Base-by-base conservation (phyloP, 2,329 filamentous ascomycete genomes). In the Drechslerella dactyloides region DNA sequence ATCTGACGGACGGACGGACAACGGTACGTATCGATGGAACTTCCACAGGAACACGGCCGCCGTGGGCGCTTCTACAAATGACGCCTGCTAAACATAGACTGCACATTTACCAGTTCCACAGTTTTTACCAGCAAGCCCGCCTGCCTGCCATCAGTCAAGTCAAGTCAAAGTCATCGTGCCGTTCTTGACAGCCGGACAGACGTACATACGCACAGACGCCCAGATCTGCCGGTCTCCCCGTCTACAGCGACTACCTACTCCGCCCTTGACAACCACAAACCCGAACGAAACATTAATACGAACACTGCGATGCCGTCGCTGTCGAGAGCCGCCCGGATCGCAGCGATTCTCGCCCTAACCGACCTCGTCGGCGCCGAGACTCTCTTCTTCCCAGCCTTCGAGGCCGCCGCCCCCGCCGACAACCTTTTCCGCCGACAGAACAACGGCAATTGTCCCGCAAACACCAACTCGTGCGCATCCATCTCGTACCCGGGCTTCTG, bases 401-500 rank as follows among this genome's bases (percentile, higher is more conserved):
- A 30, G 13, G 68, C 54, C 13, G 19, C 58, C 6, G 46, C 55
- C 35, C 13, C 54, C 24, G 11, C 40, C 33, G 15, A 24, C 15
- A 40, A 65, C 15, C 17, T 61, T 21, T 40, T 46, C 30, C 60
- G 66, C 5, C 66, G 60, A 30, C 53, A 48, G 35, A 69, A 55
- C 48, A 63, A 72, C 35, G 68, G 68, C 7, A 72, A 72, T 51
- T 72, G 68, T 17, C 40, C 60, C 7, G 42, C 17, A 19, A 44
- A 61, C 33, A 48, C 68, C 10, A 40, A 65, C 21, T 72, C 68
- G 2, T 72, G 68, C 33, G 68, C 68, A 19, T 50, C 68, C n/a
- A 72, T 72, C 55, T 65, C 68, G 2, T 72, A 65, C 42, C 68
- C 68, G 4, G 60, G 55, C 21, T 72, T 65, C 50, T 72, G 68